These are phyloP conservation scores for Phascolomyces articulosus DNA, from an alignment of 371 early-diverging fungal genomes.

Conservation along the genomic window DNA sequence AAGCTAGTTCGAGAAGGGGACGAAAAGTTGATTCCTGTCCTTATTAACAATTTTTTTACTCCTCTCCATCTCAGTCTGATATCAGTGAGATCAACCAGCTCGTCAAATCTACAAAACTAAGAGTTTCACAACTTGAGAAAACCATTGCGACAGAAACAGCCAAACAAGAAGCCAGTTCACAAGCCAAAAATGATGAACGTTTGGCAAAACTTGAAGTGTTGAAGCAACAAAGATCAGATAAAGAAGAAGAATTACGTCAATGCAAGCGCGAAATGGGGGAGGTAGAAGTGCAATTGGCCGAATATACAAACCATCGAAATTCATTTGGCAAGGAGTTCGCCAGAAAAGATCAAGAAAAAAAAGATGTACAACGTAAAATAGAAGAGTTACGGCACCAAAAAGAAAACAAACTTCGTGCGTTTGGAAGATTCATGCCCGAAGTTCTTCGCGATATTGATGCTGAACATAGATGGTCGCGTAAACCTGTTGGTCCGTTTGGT, in stretches of 20 bases:
- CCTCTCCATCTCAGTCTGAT: slow-evolving; percentile 19
- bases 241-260: neutral
- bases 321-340: neutral
- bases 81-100: slow-evolving; percentile 23
- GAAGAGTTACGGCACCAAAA: slow-evolving; percentile 53
- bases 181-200: slow-evolving; percentile 32
- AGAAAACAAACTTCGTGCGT: slow-evolving; percentile 69
- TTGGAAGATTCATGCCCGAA: slow-evolving; percentile 70
- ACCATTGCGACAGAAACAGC: slow-evolving; percentile 30
- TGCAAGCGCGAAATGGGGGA: neutral
- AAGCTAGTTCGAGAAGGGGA: too few species aligned
- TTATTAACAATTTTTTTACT: neutral
- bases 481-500: slow-evolving; percentile 91
- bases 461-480: slow-evolving; percentile 57
- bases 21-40: too few species aligned
- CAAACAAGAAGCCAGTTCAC: slow-evolving; percentile 32
- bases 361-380: neutral
- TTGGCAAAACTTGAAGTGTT: slow-evolving; percentile 45
- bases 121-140: slow-evolving; percentile 24
- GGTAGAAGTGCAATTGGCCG: neutral
- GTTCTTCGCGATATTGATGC: slow-evolving; percentile 66
- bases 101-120: slow-evolving; percentile 20
- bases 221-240: slow-evolving; percentile 17
- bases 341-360: neutral
- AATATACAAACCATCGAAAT: slow-evolving; percentile 11